Evolutionary conservation across 768 basidiomycete species (phyloP).

Genomic region (Tylopilus sp.): DNA sequence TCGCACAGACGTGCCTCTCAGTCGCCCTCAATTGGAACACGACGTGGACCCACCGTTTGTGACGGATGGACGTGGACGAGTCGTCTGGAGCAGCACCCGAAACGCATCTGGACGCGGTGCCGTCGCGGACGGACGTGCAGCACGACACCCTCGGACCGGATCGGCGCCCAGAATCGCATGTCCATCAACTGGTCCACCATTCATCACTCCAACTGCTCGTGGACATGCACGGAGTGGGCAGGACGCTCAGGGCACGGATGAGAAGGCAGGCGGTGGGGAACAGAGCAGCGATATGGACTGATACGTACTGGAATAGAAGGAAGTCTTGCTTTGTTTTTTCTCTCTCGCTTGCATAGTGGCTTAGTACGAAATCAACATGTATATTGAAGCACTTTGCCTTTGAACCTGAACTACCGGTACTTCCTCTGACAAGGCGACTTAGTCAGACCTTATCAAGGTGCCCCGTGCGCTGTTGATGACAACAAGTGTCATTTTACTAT

Average conservation of each 20-base stretch:
- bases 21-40: conserved; percentile 28
- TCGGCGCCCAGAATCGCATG: conserved; percentile 17
- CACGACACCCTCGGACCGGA: conserved; percentile 20
- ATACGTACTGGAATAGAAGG: conserved; percentile 1
- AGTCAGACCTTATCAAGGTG: too few species aligned
- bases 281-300: conserved; percentile 11
- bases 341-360: conserved; percentile 2
- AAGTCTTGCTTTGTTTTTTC: conserved; percentile 10
- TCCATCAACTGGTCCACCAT: conserved; percentile 13
- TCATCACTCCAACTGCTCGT: conserved; percentile 9
- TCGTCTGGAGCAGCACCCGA: conserved; percentile 42
- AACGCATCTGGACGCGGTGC: conserved; percentile 16
- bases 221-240: conserved; percentile 21
- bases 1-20: conserved; percentile 1
- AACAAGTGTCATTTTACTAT: too few species aligned
- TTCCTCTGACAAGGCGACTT: too few species aligned
- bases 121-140: conserved; percentile 18
- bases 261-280: conserved; percentile 16
- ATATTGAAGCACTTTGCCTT: neutral
- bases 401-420: neutral
- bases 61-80: conserved; percentile 63
- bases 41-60: conserved; percentile 49
- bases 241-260: conserved; percentile 13
- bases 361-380: neutral
- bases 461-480: too few species aligned